Evolutionary conservation across 345 rosid genomes (phyloP).

Genomic region (Lepidium sativum): DNA sequence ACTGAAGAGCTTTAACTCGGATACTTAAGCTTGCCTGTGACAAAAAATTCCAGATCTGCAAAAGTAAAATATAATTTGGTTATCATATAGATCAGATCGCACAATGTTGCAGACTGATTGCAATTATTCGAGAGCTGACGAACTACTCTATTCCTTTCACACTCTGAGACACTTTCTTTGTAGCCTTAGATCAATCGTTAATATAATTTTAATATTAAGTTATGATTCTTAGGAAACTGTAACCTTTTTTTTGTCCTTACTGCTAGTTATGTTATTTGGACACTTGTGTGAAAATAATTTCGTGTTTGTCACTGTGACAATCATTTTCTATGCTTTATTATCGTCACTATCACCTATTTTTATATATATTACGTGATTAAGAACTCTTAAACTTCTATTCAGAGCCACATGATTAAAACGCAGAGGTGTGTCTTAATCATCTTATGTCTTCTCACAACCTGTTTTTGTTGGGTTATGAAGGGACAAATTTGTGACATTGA

Average conservation of each 20-base stretch:
- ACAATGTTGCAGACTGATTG: slow-evolving; percentile 24
- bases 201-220: neutral
- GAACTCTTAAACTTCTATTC: neutral
- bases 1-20: neutral
- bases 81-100: slow-evolving; percentile 15
- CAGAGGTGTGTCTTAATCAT: slow-evolving; percentile 8
- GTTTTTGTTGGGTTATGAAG: slow-evolving; percentile 6
- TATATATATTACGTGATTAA: neutral
- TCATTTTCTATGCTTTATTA: neutral
- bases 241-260: neutral
- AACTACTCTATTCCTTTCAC: slow-evolving; percentile 8
- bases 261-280: neutral
- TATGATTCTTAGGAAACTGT: slow-evolving; percentile 13
- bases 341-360: neutral
- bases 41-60: slow-evolving; percentile 27
- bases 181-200: neutral
- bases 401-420: slow-evolving; percentile 3
- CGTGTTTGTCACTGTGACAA: neutral
- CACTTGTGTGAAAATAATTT: neutral
- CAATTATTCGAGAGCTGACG: slow-evolving; percentile 12
- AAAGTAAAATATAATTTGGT: slow-evolving; percentile 3
- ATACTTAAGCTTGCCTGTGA: slow-evolving; percentile 17
- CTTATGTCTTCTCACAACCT: neutral
- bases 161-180: neutral
- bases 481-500: neutral